Conservation (phyloP, 2,329 filamentous ascomycete species). For the Myotisia sp. region DNA sequence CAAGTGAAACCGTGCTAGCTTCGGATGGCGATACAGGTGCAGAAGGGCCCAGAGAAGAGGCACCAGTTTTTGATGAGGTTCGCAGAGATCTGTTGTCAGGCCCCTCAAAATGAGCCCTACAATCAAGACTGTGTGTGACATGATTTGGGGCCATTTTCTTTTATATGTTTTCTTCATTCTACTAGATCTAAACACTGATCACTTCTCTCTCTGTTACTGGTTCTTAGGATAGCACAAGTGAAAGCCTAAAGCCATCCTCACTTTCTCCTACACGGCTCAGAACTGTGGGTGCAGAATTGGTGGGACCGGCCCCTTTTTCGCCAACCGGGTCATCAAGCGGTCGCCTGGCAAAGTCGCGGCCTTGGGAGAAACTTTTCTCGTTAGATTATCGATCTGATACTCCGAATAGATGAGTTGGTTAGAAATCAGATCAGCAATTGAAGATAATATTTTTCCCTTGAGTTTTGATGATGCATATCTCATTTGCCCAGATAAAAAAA, state of each 20-base stretch:
- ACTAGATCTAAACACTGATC: slow-evolving; percentile 11
- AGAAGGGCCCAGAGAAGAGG: slow-evolving; percentile 25
- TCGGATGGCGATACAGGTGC: slow-evolving; percentile 23
- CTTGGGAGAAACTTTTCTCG: slow-evolving; percentile 32
- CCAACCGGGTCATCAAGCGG: slow-evolving; percentile 17
- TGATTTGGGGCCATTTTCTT: too few species aligned
- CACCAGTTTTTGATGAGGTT: slow-evolving; percentile 34
- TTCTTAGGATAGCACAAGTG: slow-evolving; percentile 9
- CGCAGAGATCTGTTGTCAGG: slow-evolving; percentile 33
- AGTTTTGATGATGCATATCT: neutral
- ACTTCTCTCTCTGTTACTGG: slow-evolving; percentile 4
- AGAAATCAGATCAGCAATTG: too few species aligned
- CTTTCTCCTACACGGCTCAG: slow-evolving; percentile 1
- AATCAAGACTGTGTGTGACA: too few species aligned
- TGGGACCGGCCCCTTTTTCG: too few species aligned
- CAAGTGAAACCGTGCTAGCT: slow-evolving; percentile 23
- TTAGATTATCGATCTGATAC: slow-evolving; percentile 29
- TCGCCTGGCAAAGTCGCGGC: slow-evolving; percentile 18
- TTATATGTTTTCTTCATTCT: too few species aligned
- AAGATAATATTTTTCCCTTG: neutral
- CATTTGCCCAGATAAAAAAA: neutral
- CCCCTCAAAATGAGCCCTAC: slow-evolving; percentile 19
- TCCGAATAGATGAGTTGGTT: slow-evolving; percentile 9
- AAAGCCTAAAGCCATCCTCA: neutral
- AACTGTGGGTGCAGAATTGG: too few species aligned